Conservation (phyloP, 306 rosid species). For the Vigna angularis region DNA sequence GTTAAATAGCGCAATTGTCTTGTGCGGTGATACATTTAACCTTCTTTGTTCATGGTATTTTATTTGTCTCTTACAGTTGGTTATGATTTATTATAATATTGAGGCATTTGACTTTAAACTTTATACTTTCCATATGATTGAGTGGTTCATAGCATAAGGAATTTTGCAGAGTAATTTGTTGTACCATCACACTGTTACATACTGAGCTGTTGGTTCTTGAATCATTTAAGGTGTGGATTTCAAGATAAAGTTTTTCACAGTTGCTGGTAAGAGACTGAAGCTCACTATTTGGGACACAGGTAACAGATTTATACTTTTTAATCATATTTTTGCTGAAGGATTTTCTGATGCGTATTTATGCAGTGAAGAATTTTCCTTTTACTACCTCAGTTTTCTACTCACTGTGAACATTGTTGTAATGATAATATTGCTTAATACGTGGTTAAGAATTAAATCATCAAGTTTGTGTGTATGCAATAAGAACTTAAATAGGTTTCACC, state of each 20-base stretch:
- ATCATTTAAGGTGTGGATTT: constrained; percentile 87
- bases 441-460: too few relatives aligned
- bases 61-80: neutral
- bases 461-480: too few relatives aligned
- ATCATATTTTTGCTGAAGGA: constrained; percentile 17
- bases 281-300: constrained; percentile 99
- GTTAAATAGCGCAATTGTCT: neutral
- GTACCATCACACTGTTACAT: neutral
- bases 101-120: constrained; percentile 22
- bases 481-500: neutral
- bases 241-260: constrained; percentile 81
- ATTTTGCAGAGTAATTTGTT: neutral
- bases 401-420: neutral
- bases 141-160: constrained; percentile 17
- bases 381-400: constrained; percentile 6
- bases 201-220: constrained; percentile 41
- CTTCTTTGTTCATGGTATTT: constrained; percentile 5
- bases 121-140: constrained; percentile 12
- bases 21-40: neutral
- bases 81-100: neutral
- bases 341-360: neutral
- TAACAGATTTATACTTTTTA: constrained; percentile 35
- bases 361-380: neutral
- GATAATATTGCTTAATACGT: neutral
- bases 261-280: constrained; percentile 85